phyloP scores from a whole-genome alignment of 371 early-diverging fungal genomes.

The Phascolomyces articulosus region DNA sequence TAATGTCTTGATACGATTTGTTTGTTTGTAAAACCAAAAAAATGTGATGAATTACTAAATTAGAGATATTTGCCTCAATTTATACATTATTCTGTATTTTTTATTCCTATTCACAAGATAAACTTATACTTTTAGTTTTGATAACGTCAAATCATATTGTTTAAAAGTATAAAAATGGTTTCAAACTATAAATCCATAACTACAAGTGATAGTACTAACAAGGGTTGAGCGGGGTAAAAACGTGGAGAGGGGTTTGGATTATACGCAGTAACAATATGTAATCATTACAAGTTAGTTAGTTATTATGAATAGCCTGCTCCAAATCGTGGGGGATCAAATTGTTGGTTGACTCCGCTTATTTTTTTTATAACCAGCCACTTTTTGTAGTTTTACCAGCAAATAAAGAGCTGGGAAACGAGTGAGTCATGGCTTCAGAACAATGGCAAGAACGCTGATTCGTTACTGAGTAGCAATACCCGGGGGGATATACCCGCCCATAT shows the following conservation, averaged over 20 bases:
- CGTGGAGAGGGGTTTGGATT: no score
- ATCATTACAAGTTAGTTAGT: not conserved
- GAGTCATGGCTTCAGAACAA: slow-evolving; percentile 4
- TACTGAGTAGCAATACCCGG: not conserved
- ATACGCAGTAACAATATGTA: no score
- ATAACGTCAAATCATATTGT: not conserved
- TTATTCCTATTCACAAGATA: not conserved
- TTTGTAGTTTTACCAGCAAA: not conserved
- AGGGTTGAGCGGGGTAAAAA: no score
- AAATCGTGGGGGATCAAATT: not conserved
- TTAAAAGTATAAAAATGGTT: no score
- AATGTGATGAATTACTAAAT: not conserved
- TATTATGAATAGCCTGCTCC: not conserved
- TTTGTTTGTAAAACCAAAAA: not conserved
- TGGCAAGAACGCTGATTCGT: not conserved
- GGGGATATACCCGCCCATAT: not conserved
- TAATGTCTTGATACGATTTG: no score
- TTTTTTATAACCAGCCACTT: not conserved
- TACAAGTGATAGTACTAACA: no score
- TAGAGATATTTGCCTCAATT: not conserved
- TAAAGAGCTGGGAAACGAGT: not conserved
- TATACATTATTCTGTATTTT: not conserved
- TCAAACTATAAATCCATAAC: no score
- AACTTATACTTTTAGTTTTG: not conserved
- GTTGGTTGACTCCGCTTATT: not conserved